A percentile compares a stretch with the other conserved stretches of the same genome.
phyloP scores from a whole-genome alignment of 2,329 filamentous ascomycete genomes.

The Ophioceras dolichostomum region DNA sequence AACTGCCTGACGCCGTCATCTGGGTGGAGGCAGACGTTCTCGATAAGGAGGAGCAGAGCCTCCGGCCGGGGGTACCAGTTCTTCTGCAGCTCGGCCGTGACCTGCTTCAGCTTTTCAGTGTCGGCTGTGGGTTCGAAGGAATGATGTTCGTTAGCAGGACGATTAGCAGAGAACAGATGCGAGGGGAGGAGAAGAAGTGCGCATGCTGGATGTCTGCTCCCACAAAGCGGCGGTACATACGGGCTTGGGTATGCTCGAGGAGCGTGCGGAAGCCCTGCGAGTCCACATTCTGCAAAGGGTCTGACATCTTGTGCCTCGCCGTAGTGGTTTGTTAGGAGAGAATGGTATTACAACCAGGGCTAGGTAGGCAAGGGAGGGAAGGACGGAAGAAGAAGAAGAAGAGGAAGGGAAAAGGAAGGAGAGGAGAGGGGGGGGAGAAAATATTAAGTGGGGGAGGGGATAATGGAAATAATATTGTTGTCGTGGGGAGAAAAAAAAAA shows the following conservation, averaged over 20 bases:
- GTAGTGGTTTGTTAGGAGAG: too few species aligned
- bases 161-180: conserved; percentile 4
- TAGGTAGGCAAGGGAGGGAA: background rate
- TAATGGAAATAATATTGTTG: too few species aligned
- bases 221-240: conserved; percentile 3
- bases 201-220: conserved; percentile 4
- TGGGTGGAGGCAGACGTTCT: conserved; percentile 73
- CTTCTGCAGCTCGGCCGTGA: conserved; percentile 82
- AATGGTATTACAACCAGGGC: too few species aligned
- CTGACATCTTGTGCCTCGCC: too few species aligned
- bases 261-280: too few species aligned
- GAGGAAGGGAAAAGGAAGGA: too few species aligned
- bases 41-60: conserved; percentile 74
- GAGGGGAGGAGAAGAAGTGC: conserved; percentile 5
- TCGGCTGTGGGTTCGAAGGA: conserved; percentile 47
- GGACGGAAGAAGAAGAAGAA: background rate
- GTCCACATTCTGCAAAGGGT: too few species aligned
- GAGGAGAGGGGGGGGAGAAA: too few species aligned
- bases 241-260: conserved; percentile 4
- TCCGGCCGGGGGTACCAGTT: conserved; percentile 82
- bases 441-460: too few species aligned
- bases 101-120: conserved; percentile 79
- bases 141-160: conserved; percentile 20
- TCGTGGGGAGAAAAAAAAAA: too few species aligned
- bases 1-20: conserved; percentile 69